phyloP scores from a whole-genome alignment of 345 rosid species.

The Fremontodendron californicum region DNA sequence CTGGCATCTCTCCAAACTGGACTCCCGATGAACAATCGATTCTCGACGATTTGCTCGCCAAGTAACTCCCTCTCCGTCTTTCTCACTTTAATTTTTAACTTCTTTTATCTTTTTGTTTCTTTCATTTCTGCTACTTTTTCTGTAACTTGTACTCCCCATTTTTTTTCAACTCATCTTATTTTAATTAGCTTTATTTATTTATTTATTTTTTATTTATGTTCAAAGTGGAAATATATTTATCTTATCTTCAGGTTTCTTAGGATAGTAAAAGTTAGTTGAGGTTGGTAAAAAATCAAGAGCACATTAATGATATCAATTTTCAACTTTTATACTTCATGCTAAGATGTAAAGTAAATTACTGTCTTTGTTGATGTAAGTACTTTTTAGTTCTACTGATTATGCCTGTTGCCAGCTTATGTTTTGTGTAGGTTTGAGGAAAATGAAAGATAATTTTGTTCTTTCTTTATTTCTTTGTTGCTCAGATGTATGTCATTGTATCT shows the following conservation, averaged over 20 bases:
- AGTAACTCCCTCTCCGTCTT: conserved; percentile 28
- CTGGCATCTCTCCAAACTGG: conserved; percentile 69
- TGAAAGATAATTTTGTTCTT: background rate
- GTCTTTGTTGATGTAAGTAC: background rate
- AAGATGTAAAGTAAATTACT: background rate
- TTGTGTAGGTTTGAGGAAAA: background rate
- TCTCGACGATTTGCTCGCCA: conserved; percentile 62
- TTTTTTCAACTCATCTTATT: background rate
- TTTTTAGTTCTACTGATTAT: background rate
- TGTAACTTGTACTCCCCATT: background rate
- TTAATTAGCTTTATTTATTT: no score
- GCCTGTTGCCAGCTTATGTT: background rate
- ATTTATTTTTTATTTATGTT: background rate
- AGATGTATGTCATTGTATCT: background rate
- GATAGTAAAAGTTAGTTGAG: background rate
- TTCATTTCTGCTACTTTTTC: background rate
- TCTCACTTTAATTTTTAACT: background rate
- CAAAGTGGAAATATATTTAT: background rate
- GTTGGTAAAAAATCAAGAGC: background rate
- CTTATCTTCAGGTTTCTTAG: background rate
- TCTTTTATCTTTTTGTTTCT: background rate
- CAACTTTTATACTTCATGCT: background rate
- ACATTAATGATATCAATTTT: background rate
- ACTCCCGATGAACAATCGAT: conserved; percentile 61
- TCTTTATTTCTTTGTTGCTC: background rate